These are phyloP conservation scores for Leucoagaricus sp. DNA, from an alignment of 1,284 basidiomycete species.

Conservation along the genomic window DNA sequence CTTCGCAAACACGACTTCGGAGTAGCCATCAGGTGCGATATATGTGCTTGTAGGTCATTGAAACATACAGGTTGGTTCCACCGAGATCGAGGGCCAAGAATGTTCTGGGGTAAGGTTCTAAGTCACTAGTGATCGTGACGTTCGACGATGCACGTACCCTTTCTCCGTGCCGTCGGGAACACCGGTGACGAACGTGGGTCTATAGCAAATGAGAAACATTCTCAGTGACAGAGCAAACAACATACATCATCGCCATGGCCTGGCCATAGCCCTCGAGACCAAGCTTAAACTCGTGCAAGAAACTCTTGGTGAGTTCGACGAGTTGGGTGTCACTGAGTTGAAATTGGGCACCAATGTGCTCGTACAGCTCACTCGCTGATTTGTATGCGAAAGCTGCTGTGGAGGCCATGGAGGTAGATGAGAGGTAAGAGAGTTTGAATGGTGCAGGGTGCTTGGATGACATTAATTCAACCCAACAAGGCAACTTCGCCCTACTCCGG, in stretches of 20 bases:
- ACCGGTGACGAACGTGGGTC: constrained; percentile 87
- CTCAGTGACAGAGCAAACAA: constrained; percentile 12
- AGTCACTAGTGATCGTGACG: neutral
- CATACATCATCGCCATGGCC: constrained; percentile 89
- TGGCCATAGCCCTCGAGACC: constrained; percentile 75
- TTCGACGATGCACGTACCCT: constrained; percentile 59
- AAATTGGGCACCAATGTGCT: constrained; percentile 70
- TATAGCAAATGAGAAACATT: constrained; percentile 29
- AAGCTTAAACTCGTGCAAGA: constrained; percentile 74
- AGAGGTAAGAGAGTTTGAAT: neutral
- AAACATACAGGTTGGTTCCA: constrained; percentile 84
- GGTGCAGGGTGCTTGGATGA: neutral
- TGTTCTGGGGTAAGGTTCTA: constrained; percentile 52
- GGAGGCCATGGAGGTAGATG: constrained; percentile 32
- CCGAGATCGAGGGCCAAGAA: constrained; percentile 95
- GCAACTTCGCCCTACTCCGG: neutral
- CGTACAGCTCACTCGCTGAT: constrained; percentile 39
- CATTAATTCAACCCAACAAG: neutral
- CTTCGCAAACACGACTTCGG: constrained; percentile 88
- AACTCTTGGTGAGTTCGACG: constrained; percentile 71
- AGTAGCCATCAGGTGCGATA: constrained; percentile 1
- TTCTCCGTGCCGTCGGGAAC: constrained; percentile 91
- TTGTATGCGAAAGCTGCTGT: constrained; percentile 33
- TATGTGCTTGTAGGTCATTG: neutral
- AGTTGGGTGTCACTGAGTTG: constrained; percentile 63